phyloP scores from a whole-genome alignment of 768 basidiomycete species.

The Pleurotus cornucopiae region DNA sequence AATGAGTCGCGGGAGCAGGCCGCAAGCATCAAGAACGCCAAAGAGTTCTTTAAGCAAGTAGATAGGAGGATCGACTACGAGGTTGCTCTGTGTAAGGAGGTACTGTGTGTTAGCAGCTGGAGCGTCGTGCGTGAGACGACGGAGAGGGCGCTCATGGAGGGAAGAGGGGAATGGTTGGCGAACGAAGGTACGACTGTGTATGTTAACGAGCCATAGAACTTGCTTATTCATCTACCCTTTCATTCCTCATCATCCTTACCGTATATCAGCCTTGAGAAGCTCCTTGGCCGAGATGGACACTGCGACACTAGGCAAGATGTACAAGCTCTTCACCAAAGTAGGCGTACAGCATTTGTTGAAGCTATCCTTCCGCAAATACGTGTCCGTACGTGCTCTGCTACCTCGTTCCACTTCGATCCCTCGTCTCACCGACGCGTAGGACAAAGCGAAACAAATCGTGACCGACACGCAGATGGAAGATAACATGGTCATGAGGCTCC shows the following conservation, averaged over 20 bases:
- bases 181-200: constrained; percentile 22
- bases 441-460: constrained; percentile 59
- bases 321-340: constrained; percentile 58
- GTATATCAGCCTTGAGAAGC: constrained; percentile 43
- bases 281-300: constrained; percentile 47
- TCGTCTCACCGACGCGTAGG: constrained; percentile 28
- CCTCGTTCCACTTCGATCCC: neutral
- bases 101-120: constrained; percentile 51
- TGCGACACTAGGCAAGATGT: constrained; percentile 45
- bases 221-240: neutral
- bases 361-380: constrained; percentile 55
- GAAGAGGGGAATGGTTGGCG: constrained; percentile 35
- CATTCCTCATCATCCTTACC: neutral
- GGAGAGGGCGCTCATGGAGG: constrained; percentile 46
- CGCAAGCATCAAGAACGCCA: constrained; percentile 36
- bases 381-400: constrained; percentile 41
- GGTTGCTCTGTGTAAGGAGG: constrained; percentile 41
- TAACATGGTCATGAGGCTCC: constrained; percentile 70
- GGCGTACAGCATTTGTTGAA: constrained; percentile 49
- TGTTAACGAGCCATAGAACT: neutral
- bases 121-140: constrained; percentile 46
- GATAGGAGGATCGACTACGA: constrained; percentile 52
- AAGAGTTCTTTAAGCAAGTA: constrained; percentile 50
- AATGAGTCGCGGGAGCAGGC: constrained; percentile 41
- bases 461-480: constrained; percentile 61